phyloP scores from a whole-genome alignment of 2,329 filamentous ascomycete species.

The Akanthomyces uredinophilus region DNA sequence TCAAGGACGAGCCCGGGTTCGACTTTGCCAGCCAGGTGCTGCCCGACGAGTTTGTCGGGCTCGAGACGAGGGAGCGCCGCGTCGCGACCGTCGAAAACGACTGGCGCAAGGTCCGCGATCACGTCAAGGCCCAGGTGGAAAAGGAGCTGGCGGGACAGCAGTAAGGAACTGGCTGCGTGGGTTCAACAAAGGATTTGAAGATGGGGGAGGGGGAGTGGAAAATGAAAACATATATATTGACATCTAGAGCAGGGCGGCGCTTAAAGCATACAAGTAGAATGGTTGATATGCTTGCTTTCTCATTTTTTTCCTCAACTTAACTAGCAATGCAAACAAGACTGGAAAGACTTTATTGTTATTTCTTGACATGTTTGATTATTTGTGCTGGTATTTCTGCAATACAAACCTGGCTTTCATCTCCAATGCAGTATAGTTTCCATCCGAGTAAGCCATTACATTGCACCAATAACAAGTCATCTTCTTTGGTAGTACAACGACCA shows the following conservation, averaged over 20 bases:
- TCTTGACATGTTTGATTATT: too few relatives aligned
- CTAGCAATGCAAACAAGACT: neutral
- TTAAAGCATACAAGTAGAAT: neutral
- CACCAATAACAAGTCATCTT: neutral
- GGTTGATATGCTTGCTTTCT: slow-evolving; percentile 8
- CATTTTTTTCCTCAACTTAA: slow-evolving; percentile 1
- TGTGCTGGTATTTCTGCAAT: neutral
- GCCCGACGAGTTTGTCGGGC: slow-evolving; percentile 73
- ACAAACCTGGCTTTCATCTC: neutral
- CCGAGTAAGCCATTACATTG: neutral
- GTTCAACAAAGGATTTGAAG: too few relatives aligned
- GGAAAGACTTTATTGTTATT: too few relatives aligned
- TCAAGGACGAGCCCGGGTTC: slow-evolving; percentile 67
- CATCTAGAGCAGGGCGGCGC: slow-evolving; percentile 8
- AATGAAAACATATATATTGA: neutral
- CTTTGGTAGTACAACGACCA: neutral
- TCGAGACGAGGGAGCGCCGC: slow-evolving; percentile 70
- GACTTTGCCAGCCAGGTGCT: slow-evolving; percentile 70
- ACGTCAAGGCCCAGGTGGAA: slow-evolving; percentile 70
- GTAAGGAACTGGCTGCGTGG: neutral
- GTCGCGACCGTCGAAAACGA: slow-evolving; percentile 65
- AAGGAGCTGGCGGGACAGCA: slow-evolving; percentile 43
- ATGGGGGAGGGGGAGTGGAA: neutral
- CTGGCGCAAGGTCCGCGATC: slow-evolving; percentile 69
- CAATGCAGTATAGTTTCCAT: neutral